Percentiles rank a stretch among this genome's conserved stretches.
phyloP scores from a whole-genome alignment of 208 protist species.

The Acanthamoeba castellanii region DNA sequence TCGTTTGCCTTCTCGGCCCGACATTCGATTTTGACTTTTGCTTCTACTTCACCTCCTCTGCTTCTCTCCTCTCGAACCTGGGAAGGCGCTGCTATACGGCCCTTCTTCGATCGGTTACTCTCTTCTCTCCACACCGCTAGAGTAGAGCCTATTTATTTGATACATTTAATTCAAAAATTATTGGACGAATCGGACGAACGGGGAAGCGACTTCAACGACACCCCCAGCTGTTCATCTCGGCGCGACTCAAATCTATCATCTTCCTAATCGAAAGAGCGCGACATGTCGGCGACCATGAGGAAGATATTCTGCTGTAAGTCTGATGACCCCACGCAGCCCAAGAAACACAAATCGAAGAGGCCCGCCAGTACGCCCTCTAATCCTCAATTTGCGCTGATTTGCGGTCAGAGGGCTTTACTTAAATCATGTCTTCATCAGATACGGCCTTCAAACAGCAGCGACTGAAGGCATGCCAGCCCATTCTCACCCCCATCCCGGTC shows the following conservation, averaged over 20 bases:
- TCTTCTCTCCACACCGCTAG: background rate
- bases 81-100: background rate
- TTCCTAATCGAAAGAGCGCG: background rate
- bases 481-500: conserved; percentile 95
- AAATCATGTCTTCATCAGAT: conserved; percentile 71
- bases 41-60: no score
- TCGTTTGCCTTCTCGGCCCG: background rate
- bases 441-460: conserved; percentile 96
- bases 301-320: conserved; percentile 50
- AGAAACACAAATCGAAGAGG: conserved; percentile 60
- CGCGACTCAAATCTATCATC: background rate
- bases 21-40: background rate
- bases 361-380: background rate
- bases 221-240: background rate
- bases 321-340: background rate
- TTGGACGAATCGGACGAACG: background rate
- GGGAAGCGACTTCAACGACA: background rate
- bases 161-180: background rate
- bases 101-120: background rate
- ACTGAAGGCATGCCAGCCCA: conserved; percentile 96
- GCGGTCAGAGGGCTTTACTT: background rate
- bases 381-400: background rate
- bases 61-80: background rate
- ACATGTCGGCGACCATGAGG: conserved; percentile 44
- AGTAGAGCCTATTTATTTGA: background rate